These are phyloP conservation scores for Biscogniauxia sp. DNA, from an alignment of 2,329 filamentous ascomycete species.

Conservation along the genomic window DNA sequence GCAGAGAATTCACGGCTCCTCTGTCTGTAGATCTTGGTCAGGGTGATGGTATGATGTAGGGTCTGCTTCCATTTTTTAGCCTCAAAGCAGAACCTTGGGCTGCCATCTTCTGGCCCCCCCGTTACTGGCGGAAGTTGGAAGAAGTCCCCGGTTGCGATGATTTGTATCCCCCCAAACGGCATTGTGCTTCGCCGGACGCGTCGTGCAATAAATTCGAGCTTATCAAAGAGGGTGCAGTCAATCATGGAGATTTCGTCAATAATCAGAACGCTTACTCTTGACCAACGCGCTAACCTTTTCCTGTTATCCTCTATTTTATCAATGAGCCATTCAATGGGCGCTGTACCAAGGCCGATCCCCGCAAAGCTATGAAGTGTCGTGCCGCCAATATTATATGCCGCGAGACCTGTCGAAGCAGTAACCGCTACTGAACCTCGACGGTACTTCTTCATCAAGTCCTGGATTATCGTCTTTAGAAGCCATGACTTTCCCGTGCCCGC, in stretches of 20 bases:
- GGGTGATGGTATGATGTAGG: slow-evolving; percentile 91
- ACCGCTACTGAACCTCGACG: slow-evolving; percentile 86
- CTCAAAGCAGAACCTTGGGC: slow-evolving; percentile 86
- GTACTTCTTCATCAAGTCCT: slow-evolving; percentile 73
- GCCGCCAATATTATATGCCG: slow-evolving; percentile 94
- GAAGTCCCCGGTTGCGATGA: slow-evolving; percentile 95
- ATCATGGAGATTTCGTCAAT: slow-evolving; percentile 99
- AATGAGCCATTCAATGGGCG: slow-evolving; percentile 75
- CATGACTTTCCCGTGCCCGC: slow-evolving; percentile 97
- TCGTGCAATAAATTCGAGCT: slow-evolving; percentile 84
- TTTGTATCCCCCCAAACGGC: slow-evolving; percentile 92
- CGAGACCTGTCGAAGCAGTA: slow-evolving; percentile 92
- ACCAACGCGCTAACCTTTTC: slow-evolving; percentile 66
- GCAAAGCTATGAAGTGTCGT: slow-evolving; percentile 95
- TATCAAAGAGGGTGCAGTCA: slow-evolving; percentile 94
- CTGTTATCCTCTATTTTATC: slow-evolving; percentile 93
- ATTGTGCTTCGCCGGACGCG: slow-evolving; percentile 84
- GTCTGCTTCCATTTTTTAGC: slow-evolving; percentile 87
- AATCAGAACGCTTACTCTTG: slow-evolving; percentile 81
- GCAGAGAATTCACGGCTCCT: slow-evolving; percentile 84
- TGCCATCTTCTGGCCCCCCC: slow-evolving; percentile 60
- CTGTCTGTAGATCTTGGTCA: slow-evolving; percentile 96
- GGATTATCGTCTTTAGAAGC: slow-evolving; percentile 87
- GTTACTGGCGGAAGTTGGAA: slow-evolving; percentile 96
- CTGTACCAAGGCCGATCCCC: slow-evolving; percentile 93